These are phyloP conservation scores for Eutypella sp. DNA, from an alignment of 2,329 filamentous ascomycete genomes.

Conservation along the genomic window DNA sequence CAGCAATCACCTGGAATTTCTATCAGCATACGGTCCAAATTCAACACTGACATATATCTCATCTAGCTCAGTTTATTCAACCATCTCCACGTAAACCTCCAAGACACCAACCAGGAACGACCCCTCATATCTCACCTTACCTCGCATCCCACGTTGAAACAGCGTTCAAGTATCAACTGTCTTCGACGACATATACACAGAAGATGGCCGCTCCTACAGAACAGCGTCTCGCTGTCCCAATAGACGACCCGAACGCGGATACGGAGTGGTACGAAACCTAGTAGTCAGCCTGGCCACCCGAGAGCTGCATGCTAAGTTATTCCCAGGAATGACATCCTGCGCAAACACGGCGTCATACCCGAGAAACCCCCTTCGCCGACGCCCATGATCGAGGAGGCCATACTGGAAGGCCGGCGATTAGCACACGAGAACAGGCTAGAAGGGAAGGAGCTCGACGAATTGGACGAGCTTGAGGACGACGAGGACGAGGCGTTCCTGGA, in stretches of 20 bases:
- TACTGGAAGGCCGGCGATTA: slow-evolving; percentile 74
- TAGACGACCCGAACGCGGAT: slow-evolving; percentile 93
- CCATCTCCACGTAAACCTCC: too few relatives aligned
- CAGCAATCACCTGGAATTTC: too few relatives aligned
- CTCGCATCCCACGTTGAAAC: too few relatives aligned
- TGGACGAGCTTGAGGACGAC: slow-evolving; percentile 89
- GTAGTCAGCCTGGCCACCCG: background rate
- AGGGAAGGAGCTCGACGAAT: slow-evolving; percentile 89
- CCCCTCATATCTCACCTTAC: too few relatives aligned
- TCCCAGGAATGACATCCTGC: slow-evolving; percentile 91
- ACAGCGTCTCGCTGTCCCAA: slow-evolving; percentile 70
- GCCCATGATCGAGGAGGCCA: slow-evolving; percentile 91
- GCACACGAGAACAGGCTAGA: slow-evolving; percentile 91
- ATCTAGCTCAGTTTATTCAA: too few relatives aligned
- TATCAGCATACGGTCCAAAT: too few relatives aligned
- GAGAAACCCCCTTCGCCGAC: slow-evolving; percentile 95
- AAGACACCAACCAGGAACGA: too few relatives aligned
- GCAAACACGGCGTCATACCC: slow-evolving; percentile 95
- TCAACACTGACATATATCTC: too few relatives aligned
- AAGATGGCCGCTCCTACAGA: slow-evolving; percentile 58
- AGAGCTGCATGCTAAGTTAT: slow-evolving; percentile 4
- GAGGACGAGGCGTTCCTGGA: slow-evolving; percentile 93
- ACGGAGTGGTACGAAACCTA: slow-evolving; percentile 75
- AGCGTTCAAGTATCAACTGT: too few relatives aligned
- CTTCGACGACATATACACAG: background rate